A percentile compares a stretch with the other conserved stretches of the same genome.
Conservation (phyloP, 2,329 filamentous ascomycete species). For the Trichoderma atroviride region DNA sequence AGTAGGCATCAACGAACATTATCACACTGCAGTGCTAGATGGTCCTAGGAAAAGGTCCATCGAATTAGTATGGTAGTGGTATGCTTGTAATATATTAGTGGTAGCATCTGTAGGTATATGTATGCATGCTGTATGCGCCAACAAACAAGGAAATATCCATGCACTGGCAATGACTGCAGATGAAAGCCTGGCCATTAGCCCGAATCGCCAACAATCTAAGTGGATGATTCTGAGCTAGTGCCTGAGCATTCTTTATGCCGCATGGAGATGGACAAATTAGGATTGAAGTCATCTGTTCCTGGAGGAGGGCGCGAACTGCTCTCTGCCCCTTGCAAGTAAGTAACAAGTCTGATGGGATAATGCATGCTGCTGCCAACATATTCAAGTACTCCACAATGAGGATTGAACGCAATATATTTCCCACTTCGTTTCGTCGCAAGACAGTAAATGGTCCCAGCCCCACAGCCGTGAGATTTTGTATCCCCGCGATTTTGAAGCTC, state of each 20-base stretch:
- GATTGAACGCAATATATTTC: background rate
- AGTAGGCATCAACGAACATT: background rate
- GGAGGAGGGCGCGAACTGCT: background rate
- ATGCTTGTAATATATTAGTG: background rate
- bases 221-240: background rate
- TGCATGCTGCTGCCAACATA: background rate
- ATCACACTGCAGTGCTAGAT: constrained; percentile 2
- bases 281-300: background rate
- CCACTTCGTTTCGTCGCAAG: background rate
- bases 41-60: background rate
- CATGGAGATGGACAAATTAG: background rate
- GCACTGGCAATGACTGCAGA: constrained; percentile 1
- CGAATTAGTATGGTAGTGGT: background rate
- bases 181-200: background rate
- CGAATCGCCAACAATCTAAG: background rate
- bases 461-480: constrained; percentile 15
- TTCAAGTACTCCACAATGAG: background rate
- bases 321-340: background rate
- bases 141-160: constrained; percentile 9
- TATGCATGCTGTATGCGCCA: background rate
- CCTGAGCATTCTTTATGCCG: background rate
- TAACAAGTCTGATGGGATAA: too few relatives aligned
- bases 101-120: background rate
- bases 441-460: constrained; percentile 4
- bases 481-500: constrained; percentile 18